These are phyloP conservation scores for Mycena sp. DNA, from an alignment of 1,284 basidiomycete genomes.

Conservation along the genomic window DNA sequence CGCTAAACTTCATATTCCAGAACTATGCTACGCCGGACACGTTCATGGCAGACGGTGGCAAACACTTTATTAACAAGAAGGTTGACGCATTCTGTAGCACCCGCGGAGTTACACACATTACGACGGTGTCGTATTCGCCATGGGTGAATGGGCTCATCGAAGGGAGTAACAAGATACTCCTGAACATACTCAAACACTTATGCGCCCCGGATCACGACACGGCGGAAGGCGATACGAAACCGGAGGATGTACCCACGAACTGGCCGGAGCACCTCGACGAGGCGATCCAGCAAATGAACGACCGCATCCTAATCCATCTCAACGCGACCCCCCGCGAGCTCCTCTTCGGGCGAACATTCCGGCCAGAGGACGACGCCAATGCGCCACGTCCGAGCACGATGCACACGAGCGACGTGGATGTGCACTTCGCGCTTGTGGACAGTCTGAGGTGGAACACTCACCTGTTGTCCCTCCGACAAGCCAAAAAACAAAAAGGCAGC, in stretches of 20 bases:
- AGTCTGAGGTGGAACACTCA: slow-evolving; percentile 1
- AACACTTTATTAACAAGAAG: slow-evolving; percentile 48
- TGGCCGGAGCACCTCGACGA: slow-evolving; percentile 46
- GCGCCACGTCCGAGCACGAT: not conserved
- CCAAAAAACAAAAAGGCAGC: not conserved
- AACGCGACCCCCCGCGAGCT: slow-evolving; percentile 13
- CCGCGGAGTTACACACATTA: slow-evolving; percentile 32
- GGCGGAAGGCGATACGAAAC: slow-evolving; percentile 33
- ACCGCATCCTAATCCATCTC: slow-evolving; percentile 9
- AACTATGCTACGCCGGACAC: slow-evolving; percentile 41
- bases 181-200: slow-evolving; percentile 34
- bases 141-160: slow-evolving; percentile 33
- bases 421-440: slow-evolving; percentile 8
- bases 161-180: not conserved
- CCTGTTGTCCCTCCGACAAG: slow-evolving; percentile 3
- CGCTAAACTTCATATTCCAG: slow-evolving; percentile 33
- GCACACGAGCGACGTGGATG: not conserved
- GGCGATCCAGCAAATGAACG: slow-evolving; percentile 30
- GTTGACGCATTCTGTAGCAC: slow-evolving; percentile 40
- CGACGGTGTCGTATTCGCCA: slow-evolving; percentile 47
- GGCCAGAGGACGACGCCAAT: not conserved
- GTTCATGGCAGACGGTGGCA: slow-evolving; percentile 50
- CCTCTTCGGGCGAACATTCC: slow-evolving; percentile 10
- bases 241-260: slow-evolving; percentile 30
- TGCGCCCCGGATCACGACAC: slow-evolving; percentile 41